Conservation (phyloP, 75 land plant genomes). For the Sequoia sempervirens region DNA sequence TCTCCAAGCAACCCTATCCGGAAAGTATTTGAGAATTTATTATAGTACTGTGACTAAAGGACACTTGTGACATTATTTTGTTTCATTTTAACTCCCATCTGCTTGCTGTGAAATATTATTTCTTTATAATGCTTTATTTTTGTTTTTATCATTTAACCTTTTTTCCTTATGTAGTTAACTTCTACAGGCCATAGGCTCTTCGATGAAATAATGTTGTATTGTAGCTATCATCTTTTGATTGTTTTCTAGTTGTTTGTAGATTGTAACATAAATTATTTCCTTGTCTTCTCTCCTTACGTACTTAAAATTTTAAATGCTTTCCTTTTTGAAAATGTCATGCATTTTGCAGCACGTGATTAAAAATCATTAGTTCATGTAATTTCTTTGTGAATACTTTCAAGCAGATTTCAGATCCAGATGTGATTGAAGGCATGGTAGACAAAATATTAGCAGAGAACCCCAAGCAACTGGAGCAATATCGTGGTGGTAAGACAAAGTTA, state of each 20-base stretch:
- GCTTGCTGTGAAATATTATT: neutral
- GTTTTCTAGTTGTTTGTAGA: neutral
- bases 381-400: neutral
- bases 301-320: neutral
- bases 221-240: neutral
- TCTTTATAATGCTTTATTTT: neutral
- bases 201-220: neutral
- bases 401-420: constrained; percentile 73
- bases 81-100: neutral
- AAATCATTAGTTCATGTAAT: neutral
- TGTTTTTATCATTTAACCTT: neutral
- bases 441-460: constrained; percentile 78
- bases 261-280: neutral
- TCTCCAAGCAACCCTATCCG: neutral
- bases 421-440: constrained; percentile 74
- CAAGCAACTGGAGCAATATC: constrained; percentile 82
- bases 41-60: neutral
- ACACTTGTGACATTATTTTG: neutral
- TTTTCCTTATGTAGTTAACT: neutral
- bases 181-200: neutral
- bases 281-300: neutral
- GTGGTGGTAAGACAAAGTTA: constrained; percentile 84
- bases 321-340: neutral
- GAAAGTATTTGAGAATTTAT: neutral
- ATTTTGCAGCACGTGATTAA: neutral